Evolutionary conservation across 768 basidiomycete species (phyloP).

Genomic region (Suillus variegatus): DNA sequence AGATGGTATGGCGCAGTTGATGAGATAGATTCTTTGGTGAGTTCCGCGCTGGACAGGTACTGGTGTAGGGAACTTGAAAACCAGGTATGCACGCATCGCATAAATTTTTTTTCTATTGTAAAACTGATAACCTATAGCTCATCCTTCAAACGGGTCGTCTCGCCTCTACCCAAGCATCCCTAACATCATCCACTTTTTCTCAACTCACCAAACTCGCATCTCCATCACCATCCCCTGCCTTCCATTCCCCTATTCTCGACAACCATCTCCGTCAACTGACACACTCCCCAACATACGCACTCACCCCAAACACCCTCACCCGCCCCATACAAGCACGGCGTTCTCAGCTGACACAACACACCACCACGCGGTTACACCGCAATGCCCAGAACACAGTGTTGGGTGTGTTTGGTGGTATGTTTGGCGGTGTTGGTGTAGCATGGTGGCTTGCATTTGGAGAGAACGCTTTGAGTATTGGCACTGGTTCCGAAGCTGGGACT

Average conservation of each 20-base stretch:
- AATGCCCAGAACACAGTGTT: constrained; percentile 60
- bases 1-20: constrained; percentile 41
- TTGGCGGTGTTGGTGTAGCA: constrained; percentile 51
- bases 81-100: constrained; percentile 37
- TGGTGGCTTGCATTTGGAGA: constrained; percentile 54
- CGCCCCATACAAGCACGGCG: constrained; percentile 53
- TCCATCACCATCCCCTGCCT: constrained; percentile 23
- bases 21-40: constrained; percentile 38
- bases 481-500: constrained; percentile 53
- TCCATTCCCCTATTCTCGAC: constrained; percentile 55
- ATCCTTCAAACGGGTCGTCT: constrained; percentile 66
- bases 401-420: constrained; percentile 48
- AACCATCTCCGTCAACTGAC: constrained; percentile 59
- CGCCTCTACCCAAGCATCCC: constrained; percentile 43
- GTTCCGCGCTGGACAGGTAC: constrained; percentile 29
- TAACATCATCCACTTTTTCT: constrained; percentile 41
- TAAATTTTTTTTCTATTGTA: neutral
- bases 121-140: constrained; percentile 42
- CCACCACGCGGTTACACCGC: constrained; percentile 62
- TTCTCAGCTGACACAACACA: constrained; percentile 51
- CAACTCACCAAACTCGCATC: constrained; percentile 42
- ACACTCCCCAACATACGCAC: constrained; percentile 44
- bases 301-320: constrained; percentile 49
- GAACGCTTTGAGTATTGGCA: constrained; percentile 36
- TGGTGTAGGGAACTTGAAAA: constrained; percentile 52